Conservation (phyloP, 2,329 filamentous ascomycete genomes). For the Alternaria conjuncta region DNA sequence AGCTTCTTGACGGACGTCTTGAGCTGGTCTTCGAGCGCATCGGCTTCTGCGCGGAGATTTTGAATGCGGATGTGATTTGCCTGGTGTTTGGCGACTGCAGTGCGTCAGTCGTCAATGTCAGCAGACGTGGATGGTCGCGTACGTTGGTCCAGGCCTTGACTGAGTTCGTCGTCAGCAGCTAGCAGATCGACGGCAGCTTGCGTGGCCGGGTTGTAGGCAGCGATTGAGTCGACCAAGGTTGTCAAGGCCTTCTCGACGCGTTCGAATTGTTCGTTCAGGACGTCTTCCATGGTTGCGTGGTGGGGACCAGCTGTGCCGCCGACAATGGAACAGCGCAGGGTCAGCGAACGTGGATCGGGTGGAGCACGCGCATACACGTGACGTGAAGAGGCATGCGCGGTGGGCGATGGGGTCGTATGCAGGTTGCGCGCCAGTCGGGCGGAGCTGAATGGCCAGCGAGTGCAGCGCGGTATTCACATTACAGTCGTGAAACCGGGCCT, state of each 20-base stretch:
- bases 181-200: conserved; percentile 72
- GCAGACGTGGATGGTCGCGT: conserved; percentile 19
- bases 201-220: conserved; percentile 79
- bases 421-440: conserved; percentile 30
- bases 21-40: conserved; percentile 73
- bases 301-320: background rate
- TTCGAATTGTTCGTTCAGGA: conserved; percentile 53
- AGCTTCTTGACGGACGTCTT: conserved; percentile 73
- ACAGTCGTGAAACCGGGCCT: background rate
- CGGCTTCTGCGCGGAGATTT: conserved; percentile 69
- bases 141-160: conserved; percentile 70
- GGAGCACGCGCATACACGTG: conserved; percentile 15
- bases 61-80: conserved; percentile 73
- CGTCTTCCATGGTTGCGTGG: conserved; percentile 47
- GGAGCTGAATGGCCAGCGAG: conserved; percentile 31
- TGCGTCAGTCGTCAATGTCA: conserved; percentile 8
- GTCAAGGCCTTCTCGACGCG: conserved; percentile 61
- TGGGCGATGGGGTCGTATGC: conserved; percentile 11
- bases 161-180: conserved; percentile 72
- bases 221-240: conserved; percentile 77
- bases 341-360: conserved; percentile 1
- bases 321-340: background rate
- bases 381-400: conserved; percentile 1
- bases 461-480: conserved; percentile 10
- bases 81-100: conserved; percentile 75